These are phyloP conservation scores for Fusarium sp. DNA, from an alignment of 2,329 filamentous ascomycete species.

Conservation along the genomic window DNA sequence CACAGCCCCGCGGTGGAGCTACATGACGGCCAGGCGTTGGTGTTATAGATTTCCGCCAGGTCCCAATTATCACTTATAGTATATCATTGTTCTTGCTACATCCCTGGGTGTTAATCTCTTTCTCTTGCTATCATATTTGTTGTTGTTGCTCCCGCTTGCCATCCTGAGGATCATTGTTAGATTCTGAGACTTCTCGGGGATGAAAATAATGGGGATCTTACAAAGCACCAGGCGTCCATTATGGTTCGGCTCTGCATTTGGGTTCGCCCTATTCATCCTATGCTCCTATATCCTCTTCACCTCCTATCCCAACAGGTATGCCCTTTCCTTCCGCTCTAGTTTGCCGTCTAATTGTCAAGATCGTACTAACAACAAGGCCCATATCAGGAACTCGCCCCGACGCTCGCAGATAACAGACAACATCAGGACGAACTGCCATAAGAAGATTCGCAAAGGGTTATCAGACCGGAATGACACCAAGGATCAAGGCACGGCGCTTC, in stretches of 20 bases:
- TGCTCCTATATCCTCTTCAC: background rate
- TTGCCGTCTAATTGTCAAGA: background rate
- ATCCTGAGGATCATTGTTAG: too few relatives aligned
- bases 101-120: too few relatives aligned
- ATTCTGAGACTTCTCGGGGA: too few relatives aligned
- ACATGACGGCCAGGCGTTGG: too few relatives aligned
- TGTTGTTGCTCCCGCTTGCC: too few relatives aligned
- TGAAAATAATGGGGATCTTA: background rate
- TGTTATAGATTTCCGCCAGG: too few relatives aligned
- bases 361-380: accelerated
- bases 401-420: background rate
- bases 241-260: background rate
- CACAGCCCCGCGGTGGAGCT: too few relatives aligned
- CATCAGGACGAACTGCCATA: background rate
- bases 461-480: background rate
- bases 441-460: background rate
- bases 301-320: background rate
- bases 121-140: too few relatives aligned
- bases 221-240: background rate
- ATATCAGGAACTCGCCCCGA: background rate
- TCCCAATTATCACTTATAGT: too few relatives aligned
- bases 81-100: too few relatives aligned
- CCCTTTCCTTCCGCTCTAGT: accelerated
- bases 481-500: background rate
- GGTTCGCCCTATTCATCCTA: background rate